These are phyloP conservation scores for Suhomyces coccinellae DNA, from an alignment of 1,139 yeast species.

Conservation along the genomic window DNA sequence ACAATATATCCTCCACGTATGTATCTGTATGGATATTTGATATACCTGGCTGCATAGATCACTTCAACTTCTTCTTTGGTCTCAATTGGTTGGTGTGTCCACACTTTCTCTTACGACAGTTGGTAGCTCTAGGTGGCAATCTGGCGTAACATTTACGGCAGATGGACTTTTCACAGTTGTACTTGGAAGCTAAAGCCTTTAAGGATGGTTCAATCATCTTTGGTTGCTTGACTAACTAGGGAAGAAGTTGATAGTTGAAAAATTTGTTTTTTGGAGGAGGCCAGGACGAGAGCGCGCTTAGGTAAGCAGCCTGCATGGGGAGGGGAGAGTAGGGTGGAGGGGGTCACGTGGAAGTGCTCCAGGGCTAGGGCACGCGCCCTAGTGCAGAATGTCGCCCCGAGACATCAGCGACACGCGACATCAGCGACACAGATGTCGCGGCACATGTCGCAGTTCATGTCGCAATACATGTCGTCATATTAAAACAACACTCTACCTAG, in stretches of 20 bases:
- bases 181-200: conserved; percentile 98
- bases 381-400: neutral
- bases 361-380: conserved; percentile 3
- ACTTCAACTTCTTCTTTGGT: conserved; percentile 99
- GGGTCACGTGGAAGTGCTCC: neutral
- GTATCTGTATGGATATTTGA: conserved; percentile 8
- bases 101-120: conserved; percentile 99
- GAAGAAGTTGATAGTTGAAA: conserved; percentile 6
- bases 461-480: conserved; percentile 4
- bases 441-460: neutral
- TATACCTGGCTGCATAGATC: conserved; percentile 42
- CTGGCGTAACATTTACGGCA: conserved; percentile 99
- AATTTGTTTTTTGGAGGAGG: conserved; percentile 8
- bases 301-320: conserved; percentile 3
- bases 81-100: conserved; percentile 99
- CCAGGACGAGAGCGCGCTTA: conserved; percentile 4
- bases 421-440: neutral
- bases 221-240: conserved; percentile 11
- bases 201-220: conserved; percentile 97
- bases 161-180: conserved; percentile 99
- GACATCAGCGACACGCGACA: neutral
- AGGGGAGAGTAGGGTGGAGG: neutral
- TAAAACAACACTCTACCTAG: neutral
- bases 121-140: conserved; percentile 99
- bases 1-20: conserved; percentile 9